Conservation (phyloP, 495 filamentous ascomycete species). For the Eremomyces bilateralis region DNA sequence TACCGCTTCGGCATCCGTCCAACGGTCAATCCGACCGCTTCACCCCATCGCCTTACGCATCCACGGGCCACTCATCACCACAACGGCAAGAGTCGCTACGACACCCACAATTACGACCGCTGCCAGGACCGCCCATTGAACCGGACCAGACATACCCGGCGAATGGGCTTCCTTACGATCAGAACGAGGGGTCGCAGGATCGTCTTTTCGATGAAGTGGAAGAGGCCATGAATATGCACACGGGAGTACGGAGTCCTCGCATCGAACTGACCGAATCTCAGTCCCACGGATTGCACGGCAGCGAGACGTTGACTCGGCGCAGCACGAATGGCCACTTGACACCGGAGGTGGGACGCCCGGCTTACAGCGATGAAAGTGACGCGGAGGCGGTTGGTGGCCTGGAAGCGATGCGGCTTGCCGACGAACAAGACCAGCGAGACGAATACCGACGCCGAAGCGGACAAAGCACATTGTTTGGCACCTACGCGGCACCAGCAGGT, state of each 20-base stretch:
- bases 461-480: constrained; percentile 10
- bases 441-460: constrained; percentile 35
- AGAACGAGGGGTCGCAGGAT: neutral
- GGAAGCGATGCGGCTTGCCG: constrained; percentile 62
- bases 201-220: neutral
- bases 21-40: constrained; percentile 16
- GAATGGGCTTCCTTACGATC: constrained; percentile 6
- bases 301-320: too few relatives aligned
- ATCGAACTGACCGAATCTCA: neutral
- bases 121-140: constrained; percentile 33
- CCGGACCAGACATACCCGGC: constrained; percentile 17
- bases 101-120: constrained; percentile 36
- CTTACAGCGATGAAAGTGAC: constrained; percentile 56
- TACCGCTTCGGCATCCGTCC: constrained; percentile 5
- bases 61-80: constrained; percentile 20
- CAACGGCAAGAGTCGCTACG: constrained; percentile 29
- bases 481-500: constrained; percentile 10
- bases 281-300: neutral
- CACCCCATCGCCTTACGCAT: constrained; percentile 11
- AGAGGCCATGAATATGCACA: neutral
- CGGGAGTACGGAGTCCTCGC: neutral
- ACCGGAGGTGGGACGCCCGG: constrained; percentile 6
- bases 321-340: constrained; percentile 1
- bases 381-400: constrained; percentile 75
- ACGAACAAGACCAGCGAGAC: constrained; percentile 49